A percentile compares a stretch with the other conserved stretches of the same genome.
Conservation (phyloP, 164 flowering plant genomes). For the Berberis vulgaris region DNA sequence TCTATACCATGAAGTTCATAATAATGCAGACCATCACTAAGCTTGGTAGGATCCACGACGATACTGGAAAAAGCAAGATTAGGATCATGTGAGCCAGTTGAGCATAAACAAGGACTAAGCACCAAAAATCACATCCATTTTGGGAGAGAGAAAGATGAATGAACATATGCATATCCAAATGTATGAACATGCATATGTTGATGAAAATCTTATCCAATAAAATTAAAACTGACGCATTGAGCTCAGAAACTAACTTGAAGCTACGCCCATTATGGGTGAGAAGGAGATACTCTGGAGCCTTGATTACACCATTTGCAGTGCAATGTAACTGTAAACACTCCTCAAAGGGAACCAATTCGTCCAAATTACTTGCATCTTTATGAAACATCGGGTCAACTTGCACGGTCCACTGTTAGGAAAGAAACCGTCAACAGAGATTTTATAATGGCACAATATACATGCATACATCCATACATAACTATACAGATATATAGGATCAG, state of each 20-base stretch:
- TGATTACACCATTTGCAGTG: constrained; percentile 51
- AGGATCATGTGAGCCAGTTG: neutral
- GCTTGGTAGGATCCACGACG: constrained; percentile 81
- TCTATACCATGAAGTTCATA: constrained; percentile 79
- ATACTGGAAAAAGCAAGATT: constrained; percentile 36
- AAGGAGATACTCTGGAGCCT: constrained; percentile 79
- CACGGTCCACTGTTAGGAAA: constrained; percentile 74
- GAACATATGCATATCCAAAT: too few species aligned
- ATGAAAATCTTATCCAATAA: too few species aligned
- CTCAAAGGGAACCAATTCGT: constrained; percentile 91
- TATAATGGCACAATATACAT: too few species aligned
- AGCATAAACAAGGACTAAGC: too few species aligned
- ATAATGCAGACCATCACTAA: constrained; percentile 75
- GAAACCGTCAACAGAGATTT: neutral
- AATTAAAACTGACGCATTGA: neutral
- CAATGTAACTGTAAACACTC: constrained; percentile 72
- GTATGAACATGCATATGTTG: too few species aligned
- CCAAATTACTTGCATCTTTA: constrained; percentile 83
- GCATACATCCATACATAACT: too few species aligned
- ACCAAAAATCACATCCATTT: too few species aligned
- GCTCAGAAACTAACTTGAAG: constrained; percentile 67
- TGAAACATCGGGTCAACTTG: constrained; percentile 82
- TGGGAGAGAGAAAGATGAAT: too few species aligned
- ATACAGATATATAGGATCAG: too few species aligned
- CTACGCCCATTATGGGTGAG: constrained; percentile 91